Evolutionary conservation across 768 basidiomycete species (phyloP).

Genomic region (Auricularia cornea): DNA sequence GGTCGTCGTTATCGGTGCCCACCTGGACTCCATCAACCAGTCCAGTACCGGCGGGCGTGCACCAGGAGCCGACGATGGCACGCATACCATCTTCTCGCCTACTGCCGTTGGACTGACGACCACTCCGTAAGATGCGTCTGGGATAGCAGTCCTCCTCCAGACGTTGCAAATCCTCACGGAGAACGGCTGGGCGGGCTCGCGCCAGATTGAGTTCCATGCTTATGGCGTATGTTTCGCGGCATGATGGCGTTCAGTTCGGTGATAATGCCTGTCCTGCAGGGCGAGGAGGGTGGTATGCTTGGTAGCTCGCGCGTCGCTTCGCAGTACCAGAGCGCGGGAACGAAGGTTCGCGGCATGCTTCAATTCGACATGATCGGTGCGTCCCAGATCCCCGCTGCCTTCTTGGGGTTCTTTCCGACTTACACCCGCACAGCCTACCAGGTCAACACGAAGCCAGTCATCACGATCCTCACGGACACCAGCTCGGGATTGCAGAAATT

Average conservation of each 20-base stretch:
- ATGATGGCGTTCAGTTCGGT: neutral
- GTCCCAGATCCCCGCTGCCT: neutral
- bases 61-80: constrained; percentile 4
- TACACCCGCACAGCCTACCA: neutral
- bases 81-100: neutral
- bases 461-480: neutral
- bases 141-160: neutral
- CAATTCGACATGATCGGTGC: constrained; percentile 22
- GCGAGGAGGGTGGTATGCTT: constrained; percentile 52
- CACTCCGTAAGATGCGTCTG: neutral
- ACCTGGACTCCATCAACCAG: constrained; percentile 13
- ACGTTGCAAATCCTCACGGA: neutral
- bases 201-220: neutral
- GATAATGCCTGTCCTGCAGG: neutral
- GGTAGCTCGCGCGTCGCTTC: constrained; percentile 61
- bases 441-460: neutral
- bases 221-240: neutral
- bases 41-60: constrained; percentile 4
- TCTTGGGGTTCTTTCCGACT: neutral
- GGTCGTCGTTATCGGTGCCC: constrained; percentile 12
- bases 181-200: neutral
- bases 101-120: neutral
- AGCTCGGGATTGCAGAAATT: neutral
- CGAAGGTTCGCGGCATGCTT: constrained; percentile 42
- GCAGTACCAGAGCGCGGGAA: constrained; percentile 36